These are phyloP conservation scores for Vitis hybrid DNA, from an alignment of 177 flowering plant species.

Conservation along the genomic window DNA sequence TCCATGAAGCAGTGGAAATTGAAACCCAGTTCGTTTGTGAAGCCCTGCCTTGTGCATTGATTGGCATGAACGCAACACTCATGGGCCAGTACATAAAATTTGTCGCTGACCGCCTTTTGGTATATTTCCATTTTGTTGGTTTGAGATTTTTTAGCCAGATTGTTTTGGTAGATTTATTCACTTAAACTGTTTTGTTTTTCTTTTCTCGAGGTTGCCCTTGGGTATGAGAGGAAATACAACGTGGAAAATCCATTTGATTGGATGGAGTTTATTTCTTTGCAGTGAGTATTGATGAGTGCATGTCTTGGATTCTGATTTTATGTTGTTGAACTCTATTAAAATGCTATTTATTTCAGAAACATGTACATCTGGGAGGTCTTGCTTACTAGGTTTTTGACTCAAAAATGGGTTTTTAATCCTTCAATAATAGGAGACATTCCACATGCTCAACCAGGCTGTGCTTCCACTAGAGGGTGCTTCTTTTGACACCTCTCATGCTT, in stretches of 20 bases:
- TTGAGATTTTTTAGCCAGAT: background rate
- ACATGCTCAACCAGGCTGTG: too few relatives aligned
- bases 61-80: conserved; percentile 76
- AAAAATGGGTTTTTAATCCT: background rate
- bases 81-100: conserved; percentile 89
- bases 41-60: conserved; percentile 76
- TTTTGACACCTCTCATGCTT: background rate
- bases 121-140: conserved; percentile 17
- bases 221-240: conserved; percentile 55
- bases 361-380: background rate
- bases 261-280: conserved; percentile 92
- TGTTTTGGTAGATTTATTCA: background rate
- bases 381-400: background rate
- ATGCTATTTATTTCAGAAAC: background rate
- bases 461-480: background rate
- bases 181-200: background rate
- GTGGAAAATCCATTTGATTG: conserved; percentile 88
- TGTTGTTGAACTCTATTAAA: background rate
- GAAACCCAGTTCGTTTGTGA: conserved; percentile 82
- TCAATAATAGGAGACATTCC: background rate
- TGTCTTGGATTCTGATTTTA: background rate
- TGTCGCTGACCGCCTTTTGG: conserved; percentile 82
- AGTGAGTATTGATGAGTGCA: conserved; percentile 42
- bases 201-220: conserved; percentile 59
- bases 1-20: conserved; percentile 77